Evolutionary conservation across 2,329 filamentous ascomycete genomes (phyloP).

Genomic region (Ilyonectria destructans): DNA sequence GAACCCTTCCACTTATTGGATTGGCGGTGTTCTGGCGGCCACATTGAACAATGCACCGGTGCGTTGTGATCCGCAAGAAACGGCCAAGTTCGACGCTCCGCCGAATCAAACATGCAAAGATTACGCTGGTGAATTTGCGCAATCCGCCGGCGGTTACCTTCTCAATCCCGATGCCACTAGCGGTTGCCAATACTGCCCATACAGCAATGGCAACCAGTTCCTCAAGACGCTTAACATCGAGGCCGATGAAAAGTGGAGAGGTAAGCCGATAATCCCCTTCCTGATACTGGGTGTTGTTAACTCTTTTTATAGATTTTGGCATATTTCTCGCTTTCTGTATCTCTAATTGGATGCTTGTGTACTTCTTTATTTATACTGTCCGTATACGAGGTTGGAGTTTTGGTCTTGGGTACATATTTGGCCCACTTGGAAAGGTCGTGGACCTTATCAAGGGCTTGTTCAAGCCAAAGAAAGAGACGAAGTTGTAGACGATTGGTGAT

Average conservation of each 20-base stretch:
- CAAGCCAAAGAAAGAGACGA: background rate
- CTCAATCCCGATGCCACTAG: slow-evolving; percentile 71
- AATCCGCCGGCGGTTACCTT: slow-evolving; percentile 71
- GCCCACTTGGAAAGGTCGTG: slow-evolving; percentile 39
- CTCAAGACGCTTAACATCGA: slow-evolving; percentile 69
- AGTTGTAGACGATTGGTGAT: background rate
- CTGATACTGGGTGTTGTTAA: background rate
- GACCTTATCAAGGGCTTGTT: slow-evolving; percentile 42
- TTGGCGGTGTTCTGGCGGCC: slow-evolving; percentile 41
- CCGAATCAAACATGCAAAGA: slow-evolving; percentile 74
- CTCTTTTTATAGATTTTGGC: slow-evolving; percentile 67
- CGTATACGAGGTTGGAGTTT: slow-evolving; percentile 81
- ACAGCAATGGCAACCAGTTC: slow-evolving; percentile 72
- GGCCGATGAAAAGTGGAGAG: slow-evolving; percentile 74
- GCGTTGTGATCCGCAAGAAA: slow-evolving; percentile 58
- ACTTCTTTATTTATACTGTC: slow-evolving; percentile 84
- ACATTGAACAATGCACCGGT: slow-evolving; percentile 51
- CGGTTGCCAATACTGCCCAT: slow-evolving; percentile 81
- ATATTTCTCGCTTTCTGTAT: slow-evolving; percentile 81
- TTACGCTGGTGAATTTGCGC: slow-evolving; percentile 74
- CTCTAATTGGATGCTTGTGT: slow-evolving; percentile 80
- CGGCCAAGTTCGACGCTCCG: slow-evolving; percentile 71
- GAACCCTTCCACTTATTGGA: slow-evolving; percentile 45
- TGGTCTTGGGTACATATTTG: slow-evolving; percentile 67
- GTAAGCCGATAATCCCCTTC: slow-evolving; percentile 19